Evolutionary conservation across 129 eudicot species (phyloP), one percentile per base, ranked within the genome.

Genomic region (Logfia minima): DNA sequence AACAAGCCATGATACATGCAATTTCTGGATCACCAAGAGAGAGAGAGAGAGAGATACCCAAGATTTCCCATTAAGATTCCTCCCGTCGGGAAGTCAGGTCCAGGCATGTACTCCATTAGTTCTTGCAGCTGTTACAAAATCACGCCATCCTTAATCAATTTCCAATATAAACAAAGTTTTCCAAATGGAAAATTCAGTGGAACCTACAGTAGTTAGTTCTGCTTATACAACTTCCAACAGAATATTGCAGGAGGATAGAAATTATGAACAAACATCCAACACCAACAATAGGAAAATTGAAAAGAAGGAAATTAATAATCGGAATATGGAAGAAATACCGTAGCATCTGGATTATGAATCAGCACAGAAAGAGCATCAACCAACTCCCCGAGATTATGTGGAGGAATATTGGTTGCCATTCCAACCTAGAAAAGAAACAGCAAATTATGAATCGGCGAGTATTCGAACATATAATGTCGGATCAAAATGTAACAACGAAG

Each of bases 71-170:
- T 94, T 67, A 94, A 87, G 73, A 89, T 59, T 71, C 98, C 98
- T 80, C 98, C 98, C 78, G 98, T 94, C 23, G 98, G 98, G 68
- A 94, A 94, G 84, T 94, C 98, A 51, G 98, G 98, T 55, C 97
- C 98, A 68, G 98, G 98, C 98, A 94, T 87, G 90, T 84, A 91
- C 75, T 91, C 98, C 85, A 94, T 80, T 86, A 93, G 73, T 83
- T 94, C 98, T 84, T 91, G 96, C 74, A 93, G 85, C 98, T 94
- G 71, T 74, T 66, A 81, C 58, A 75, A 78, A 71, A 75, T 73
- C 66, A 72, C 24, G 23, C 31, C 34, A 4, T 34, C 24, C 11
- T 16, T 66, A 66, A 21, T 14, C 22, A 32, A 14, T 11, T 62
- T 11, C 35, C 35, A 24, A 62, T 9, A 4, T 3, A 62, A 61